Percentiles rank a stretch among this genome's conserved stretches.
Evolutionary conservation across 768 basidiomycete species (phyloP).

Genomic region (Phaeolepiota aurea): DNA sequence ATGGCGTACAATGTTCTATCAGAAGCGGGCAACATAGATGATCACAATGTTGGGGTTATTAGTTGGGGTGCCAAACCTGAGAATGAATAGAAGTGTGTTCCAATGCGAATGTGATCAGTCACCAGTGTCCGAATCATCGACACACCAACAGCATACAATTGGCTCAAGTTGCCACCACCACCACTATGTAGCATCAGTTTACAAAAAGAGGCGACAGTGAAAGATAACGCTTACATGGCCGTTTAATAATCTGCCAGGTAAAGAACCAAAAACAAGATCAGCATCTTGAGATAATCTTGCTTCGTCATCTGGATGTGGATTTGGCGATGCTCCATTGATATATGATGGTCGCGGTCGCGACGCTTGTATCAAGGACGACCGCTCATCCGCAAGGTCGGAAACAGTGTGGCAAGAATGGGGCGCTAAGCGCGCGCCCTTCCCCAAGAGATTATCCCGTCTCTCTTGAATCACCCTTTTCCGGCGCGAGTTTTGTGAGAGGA

Average conservation of each 20-base stretch:
- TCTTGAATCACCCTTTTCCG: background rate
- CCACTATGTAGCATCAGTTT: conserved; percentile 42
- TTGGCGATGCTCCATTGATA: conserved; percentile 1
- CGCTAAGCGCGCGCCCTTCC: background rate
- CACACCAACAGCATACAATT: conserved; percentile 53
- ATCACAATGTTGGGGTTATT: too few species aligned
- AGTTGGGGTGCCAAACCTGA: too few species aligned
- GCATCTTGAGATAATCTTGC: conserved; percentile 37
- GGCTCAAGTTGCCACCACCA: conserved; percentile 77
- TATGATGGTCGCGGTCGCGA: conserved; percentile 10
- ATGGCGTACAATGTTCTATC: too few species aligned
- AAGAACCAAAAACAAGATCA: conserved; percentile 51
- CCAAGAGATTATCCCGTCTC: background rate
- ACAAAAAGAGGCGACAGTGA: background rate
- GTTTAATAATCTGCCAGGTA: conserved; percentile 67
- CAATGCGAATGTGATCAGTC: conserved; percentile 10
- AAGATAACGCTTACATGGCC: conserved; percentile 46
- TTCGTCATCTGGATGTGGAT: conserved; percentile 14
- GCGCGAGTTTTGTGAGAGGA: background rate
- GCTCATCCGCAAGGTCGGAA: conserved; percentile 9
- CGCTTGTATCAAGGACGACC: conserved; percentile 13
- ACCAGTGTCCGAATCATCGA: conserved; percentile 45
- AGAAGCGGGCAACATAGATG: too few species aligned
- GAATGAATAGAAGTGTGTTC: background rate
- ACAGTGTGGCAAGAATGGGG: background rate